A percentile compares a stretch with the other conserved stretches of the same genome.
Evolutionary conservation across 306 rosid genomes (phyloP).

Genomic region (Rosa lucieae): DNA sequence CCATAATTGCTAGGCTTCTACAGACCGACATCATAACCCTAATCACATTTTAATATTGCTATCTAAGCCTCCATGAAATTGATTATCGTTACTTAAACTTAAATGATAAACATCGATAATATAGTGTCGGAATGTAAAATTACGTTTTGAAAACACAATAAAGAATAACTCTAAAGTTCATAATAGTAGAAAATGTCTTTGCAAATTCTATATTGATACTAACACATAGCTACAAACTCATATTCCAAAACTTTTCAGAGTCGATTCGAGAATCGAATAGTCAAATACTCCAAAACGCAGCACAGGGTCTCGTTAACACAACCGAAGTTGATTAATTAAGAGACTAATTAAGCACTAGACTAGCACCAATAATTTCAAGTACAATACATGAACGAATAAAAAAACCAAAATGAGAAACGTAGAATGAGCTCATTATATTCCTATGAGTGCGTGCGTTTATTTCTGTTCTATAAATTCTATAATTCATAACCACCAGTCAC

Average conservation of each 20-base stretch:
- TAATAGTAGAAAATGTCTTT: neutral
- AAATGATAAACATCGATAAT: too few relatives aligned
- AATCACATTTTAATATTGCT: too few relatives aligned
- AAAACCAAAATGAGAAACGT: neutral
- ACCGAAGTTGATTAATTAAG: neutral
- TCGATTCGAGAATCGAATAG: neutral
- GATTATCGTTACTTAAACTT: too few relatives aligned
- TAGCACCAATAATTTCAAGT: slow-evolving; percentile 6
- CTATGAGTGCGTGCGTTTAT: slow-evolving; percentile 29
- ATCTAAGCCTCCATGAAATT: too few relatives aligned
- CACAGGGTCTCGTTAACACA: neutral
- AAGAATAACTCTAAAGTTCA: neutral
- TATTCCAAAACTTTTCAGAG: neutral
- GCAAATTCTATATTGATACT: neutral
- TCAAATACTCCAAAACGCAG: neutral
- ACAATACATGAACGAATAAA: neutral
- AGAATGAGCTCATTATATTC: slow-evolving; percentile 13
- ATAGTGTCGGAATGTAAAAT: too few relatives aligned
- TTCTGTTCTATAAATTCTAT: neutral
- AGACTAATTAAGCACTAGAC: neutral
- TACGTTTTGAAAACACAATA: too few relatives aligned
- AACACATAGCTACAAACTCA: neutral
- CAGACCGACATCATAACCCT: neutral
- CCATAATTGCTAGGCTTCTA: neutral
- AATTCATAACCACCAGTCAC: neutral